These are phyloP conservation scores for Fraxinus sp. DNA, from an alignment of 305 asterid genomes.

Conservation along the genomic window DNA sequence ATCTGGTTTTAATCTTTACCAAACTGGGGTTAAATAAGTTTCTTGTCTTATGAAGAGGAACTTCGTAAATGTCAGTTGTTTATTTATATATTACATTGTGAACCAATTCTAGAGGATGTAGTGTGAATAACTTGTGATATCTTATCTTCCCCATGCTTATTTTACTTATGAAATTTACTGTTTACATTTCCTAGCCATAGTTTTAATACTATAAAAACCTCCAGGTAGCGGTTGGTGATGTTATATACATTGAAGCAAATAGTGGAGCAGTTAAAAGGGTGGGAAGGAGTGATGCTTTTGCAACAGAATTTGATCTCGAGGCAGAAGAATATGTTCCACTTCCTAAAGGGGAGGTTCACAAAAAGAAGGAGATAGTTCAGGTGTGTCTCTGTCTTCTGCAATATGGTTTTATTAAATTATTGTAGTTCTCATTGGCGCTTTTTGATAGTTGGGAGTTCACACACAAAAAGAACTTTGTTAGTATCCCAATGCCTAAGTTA, in stretches of 20 bases:
- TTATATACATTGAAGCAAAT: conserved; percentile 86
- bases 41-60: neutral
- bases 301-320: conserved; percentile 82
- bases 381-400: conserved; percentile 16
- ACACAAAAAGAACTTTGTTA: neutral
- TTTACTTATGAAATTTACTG: neutral
- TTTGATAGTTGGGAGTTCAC: neutral
- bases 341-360: conserved; percentile 63
- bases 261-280: conserved; percentile 99
- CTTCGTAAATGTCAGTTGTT: neutral
- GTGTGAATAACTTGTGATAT: neutral
- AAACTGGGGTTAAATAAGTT: no score
- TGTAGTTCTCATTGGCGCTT: neutral
- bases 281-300: conserved; percentile 97
- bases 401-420: conserved; percentile 2
- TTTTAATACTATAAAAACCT: neutral
- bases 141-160: neutral
- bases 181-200: neutral
- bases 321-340: conserved; percentile 63
- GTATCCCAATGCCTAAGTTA: neutral
- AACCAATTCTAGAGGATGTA: neutral
- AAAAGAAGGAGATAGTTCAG: conserved; percentile 58
- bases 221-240: conserved; percentile 99
- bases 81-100: neutral
- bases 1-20: no score